Conservation (phyloP, 1,284 basidiomycete species). For the Phlebopus sp. region DNA sequence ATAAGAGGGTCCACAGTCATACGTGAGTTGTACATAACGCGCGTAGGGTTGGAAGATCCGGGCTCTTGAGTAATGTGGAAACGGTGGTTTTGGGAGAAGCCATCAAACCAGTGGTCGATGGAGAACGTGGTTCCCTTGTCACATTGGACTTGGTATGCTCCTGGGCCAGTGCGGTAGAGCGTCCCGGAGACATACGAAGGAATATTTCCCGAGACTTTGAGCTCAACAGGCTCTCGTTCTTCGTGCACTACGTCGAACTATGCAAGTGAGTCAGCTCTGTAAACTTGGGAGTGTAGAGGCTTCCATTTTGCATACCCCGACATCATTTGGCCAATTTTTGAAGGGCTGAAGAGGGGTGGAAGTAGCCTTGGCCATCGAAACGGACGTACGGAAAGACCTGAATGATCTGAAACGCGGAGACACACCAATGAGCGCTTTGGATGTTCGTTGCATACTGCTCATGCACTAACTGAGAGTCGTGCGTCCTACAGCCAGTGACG, state of each 20-base stretch:
- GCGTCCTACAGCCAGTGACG: too few relatives aligned
- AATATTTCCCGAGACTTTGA: slow-evolving; percentile 26
- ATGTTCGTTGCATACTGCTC: too few relatives aligned
- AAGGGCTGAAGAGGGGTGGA: slow-evolving; percentile 15
- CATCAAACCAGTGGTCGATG: slow-evolving; percentile 31
- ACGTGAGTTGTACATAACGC: slow-evolving; percentile 31
- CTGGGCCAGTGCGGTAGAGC: slow-evolving; percentile 30
- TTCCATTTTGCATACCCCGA: slow-evolving; percentile 15
- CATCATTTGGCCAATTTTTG: slow-evolving; percentile 31
- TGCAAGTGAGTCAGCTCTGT: slow-evolving; percentile 4
- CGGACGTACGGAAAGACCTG: too few relatives aligned
- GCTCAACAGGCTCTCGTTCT: slow-evolving; percentile 27
- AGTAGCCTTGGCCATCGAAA: neutral
- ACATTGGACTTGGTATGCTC: slow-evolving; percentile 21
- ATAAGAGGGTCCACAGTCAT: slow-evolving; percentile 25
- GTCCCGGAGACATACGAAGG: slow-evolving; percentile 30
- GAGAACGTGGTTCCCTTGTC: slow-evolving; percentile 18
- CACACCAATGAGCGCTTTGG: too few relatives aligned
- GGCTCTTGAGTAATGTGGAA: slow-evolving; percentile 28
- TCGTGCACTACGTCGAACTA: slow-evolving; percentile 32
- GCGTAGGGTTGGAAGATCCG: slow-evolving; percentile 12
- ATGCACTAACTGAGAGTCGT: too few relatives aligned
- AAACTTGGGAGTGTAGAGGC: neutral
- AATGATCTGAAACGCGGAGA: too few relatives aligned
- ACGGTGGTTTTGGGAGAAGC: slow-evolving; percentile 32